Conservation (phyloP, 768 basidiomycete genomes). For the Amanita thiersii region DNA sequence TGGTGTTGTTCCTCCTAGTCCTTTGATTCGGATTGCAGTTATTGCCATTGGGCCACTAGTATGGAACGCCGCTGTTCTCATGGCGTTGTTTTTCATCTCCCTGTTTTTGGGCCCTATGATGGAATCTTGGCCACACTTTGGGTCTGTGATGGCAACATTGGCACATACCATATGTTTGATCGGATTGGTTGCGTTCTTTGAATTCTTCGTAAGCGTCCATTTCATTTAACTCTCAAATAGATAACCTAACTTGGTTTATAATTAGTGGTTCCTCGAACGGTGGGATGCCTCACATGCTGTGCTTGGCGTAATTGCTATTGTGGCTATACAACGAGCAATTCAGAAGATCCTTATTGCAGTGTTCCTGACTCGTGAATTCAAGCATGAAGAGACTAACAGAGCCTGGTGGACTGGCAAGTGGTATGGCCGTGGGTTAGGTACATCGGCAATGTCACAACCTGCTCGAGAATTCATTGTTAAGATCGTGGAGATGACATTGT, state of each 20-base stretch:
- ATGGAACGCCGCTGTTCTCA: slow-evolving; percentile 86
- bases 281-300: slow-evolving; percentile 98
- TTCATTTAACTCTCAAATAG: slow-evolving; percentile 14
- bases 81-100: slow-evolving; percentile 86
- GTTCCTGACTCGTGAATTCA: slow-evolving; percentile 94
- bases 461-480: slow-evolving; percentile 97
- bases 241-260: slow-evolving; percentile 11
- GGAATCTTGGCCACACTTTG: slow-evolving; percentile 79
- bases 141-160: slow-evolving; percentile 84
- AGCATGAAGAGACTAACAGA: slow-evolving; percentile 96
- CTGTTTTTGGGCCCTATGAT: slow-evolving; percentile 89
- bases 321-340: slow-evolving; percentile 86
- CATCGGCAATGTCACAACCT: slow-evolving; percentile 90
- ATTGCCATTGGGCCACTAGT: slow-evolving; percentile 89
- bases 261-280: slow-evolving; percentile 89
- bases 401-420: slow-evolving; percentile 99
- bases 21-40: slow-evolving; percentile 82
- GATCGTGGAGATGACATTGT: slow-evolving; percentile 95
- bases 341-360: slow-evolving; percentile 93
- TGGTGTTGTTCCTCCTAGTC: slow-evolving; percentile 66
- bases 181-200: slow-evolving; percentile 85
- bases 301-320: slow-evolving; percentile 82
- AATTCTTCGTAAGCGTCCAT: slow-evolving; percentile 73
- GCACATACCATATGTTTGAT: slow-evolving; percentile 80
- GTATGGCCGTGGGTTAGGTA: slow-evolving; percentile 90